Conservation (phyloP, 2,329 filamentous ascomycete genomes). For the Botrytis paeoniae region DNA sequence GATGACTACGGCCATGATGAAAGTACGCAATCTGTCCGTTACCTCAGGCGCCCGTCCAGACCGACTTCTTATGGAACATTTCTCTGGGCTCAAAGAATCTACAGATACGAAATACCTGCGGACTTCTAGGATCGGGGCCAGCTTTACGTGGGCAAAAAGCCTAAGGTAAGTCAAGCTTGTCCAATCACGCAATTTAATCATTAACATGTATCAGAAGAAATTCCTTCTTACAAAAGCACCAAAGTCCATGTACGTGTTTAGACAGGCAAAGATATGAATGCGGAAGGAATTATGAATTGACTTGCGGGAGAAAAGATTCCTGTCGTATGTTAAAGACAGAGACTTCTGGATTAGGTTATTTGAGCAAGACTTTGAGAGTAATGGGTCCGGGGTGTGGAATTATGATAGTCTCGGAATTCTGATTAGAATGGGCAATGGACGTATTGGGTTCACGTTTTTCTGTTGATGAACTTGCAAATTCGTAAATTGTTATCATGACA, state of each 20-base stretch:
- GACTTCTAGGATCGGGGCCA: fast-evolving
- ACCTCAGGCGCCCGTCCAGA: no score
- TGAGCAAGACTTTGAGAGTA: background rate
- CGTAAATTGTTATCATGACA: background rate
- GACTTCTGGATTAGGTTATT: background rate
- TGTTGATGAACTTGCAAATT: background rate
- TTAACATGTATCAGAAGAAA: background rate
- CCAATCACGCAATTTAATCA: background rate
- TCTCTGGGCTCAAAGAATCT: no score
- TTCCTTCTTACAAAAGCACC: background rate
- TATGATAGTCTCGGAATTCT: background rate
- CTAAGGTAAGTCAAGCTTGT: background rate
- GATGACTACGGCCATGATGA: no score
- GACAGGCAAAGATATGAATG: background rate
- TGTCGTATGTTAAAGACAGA: no score
- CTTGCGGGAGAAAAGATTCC: background rate
- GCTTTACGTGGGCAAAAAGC: background rate
- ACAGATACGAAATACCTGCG: no score
- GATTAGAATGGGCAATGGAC: background rate
- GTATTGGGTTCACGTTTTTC: background rate
- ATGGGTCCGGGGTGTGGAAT: background rate
- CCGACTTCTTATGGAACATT: no score
- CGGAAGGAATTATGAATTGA: background rate
- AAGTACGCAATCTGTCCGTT: no score
- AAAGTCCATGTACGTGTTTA: background rate